These are phyloP conservation scores for Lichina pygmaea DNA, from an alignment of 495 filamentous ascomycete genomes.

Conservation along the genomic window DNA sequence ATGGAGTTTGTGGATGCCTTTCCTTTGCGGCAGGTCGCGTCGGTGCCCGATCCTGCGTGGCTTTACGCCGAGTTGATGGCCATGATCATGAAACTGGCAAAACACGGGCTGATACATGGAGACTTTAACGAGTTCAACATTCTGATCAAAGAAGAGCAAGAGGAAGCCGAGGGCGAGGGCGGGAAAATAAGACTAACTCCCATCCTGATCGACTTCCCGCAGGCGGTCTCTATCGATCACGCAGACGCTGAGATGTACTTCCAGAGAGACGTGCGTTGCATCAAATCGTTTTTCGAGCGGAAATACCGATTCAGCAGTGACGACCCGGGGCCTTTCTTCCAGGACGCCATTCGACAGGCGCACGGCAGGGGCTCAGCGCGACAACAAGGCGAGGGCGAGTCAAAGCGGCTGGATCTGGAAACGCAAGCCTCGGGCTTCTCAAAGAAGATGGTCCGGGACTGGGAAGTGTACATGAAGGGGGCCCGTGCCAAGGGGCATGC, in stretches of 20 bases:
- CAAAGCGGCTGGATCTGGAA: conserved; percentile 44
- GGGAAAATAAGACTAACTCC: conserved; percentile 23
- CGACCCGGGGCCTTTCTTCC: conserved; percentile 57
- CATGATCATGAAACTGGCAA: conserved; percentile 62
- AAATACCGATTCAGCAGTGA: conserved; percentile 71
- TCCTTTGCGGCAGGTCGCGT: conserved; percentile 61
- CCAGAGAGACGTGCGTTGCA: conserved; percentile 76
- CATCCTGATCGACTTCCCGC: conserved; percentile 88
- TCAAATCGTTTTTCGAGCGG: conserved; percentile 75
- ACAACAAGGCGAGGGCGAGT: too few relatives aligned
- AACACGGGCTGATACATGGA: conserved; percentile 78
- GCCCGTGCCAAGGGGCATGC: conserved; percentile 3
- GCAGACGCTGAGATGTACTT: conserved; percentile 84
- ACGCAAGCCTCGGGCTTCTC: conserved; percentile 89
- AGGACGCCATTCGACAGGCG: conserved; percentile 41
- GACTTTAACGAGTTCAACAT: conserved; percentile 99
- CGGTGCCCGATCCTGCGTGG: conserved; percentile 45
- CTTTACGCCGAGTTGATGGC: conserved; percentile 77
- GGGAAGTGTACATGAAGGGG: conserved; percentile 68
- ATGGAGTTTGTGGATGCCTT: conserved; percentile 81
- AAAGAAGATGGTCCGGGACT: conserved; percentile 79
- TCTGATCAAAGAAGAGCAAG: conserved; percentile 40
- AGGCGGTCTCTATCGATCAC: conserved; percentile 94
- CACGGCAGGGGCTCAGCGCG: conserved; percentile 16
- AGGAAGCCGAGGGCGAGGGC: neutral